Evolutionary conservation across 768 basidiomycete genomes (phyloP), one percentile per base, ranked within the genome.

Genomic region (Boletus rex-veris): DNA sequence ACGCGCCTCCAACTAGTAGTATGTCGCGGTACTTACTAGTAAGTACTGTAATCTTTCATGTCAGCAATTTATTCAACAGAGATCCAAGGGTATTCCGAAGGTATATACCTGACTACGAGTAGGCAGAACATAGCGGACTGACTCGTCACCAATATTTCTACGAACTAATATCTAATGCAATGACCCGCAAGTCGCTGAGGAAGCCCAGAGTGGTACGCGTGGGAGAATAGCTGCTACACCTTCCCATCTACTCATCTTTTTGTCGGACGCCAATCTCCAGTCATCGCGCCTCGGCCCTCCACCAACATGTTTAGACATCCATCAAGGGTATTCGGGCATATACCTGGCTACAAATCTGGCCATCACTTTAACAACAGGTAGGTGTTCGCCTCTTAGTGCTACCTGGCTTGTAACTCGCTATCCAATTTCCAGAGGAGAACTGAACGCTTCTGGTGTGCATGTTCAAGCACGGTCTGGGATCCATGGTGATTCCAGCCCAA

Each of bases 91-190:
- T 21, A 21, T 21, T 21, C 21, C 19, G 19, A 19, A 21, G 74
- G 1, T 64, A 75, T 19, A 68, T 76, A 7, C 62, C 59, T 9
- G 54, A 7, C 28, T 28, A 28, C 28, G 28, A 28, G 28, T 28
- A 24, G 24, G 24, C 5, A 6, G n/a, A n/a, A n/a, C 24, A 24
- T 24, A 24, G 24, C 5, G 24, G 24, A 24, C 24, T 24, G 24
- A 24, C 24, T 24, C 24, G 24, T 24, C 24, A 24, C 24, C 1
- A 26, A 7, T n/a, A n/a, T n/a, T n/a, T 26, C 26, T 26, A 26
- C 8, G 26, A 26, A 26, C 26, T 26, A 26, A 26, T 26, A 26
- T 26, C 3, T n/a, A n/a, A n/a, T n/a, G n/a, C n/a, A n/a, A n/a
- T n/a, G 26, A 26, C 26, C 26, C 5, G 7, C 26, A 7, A 26